Evolutionary conservation across 495 filamentous ascomycete genomes (phyloP), one percentile per base, ranked within the genome.

Genomic region (Tuber brumale): DNA sequence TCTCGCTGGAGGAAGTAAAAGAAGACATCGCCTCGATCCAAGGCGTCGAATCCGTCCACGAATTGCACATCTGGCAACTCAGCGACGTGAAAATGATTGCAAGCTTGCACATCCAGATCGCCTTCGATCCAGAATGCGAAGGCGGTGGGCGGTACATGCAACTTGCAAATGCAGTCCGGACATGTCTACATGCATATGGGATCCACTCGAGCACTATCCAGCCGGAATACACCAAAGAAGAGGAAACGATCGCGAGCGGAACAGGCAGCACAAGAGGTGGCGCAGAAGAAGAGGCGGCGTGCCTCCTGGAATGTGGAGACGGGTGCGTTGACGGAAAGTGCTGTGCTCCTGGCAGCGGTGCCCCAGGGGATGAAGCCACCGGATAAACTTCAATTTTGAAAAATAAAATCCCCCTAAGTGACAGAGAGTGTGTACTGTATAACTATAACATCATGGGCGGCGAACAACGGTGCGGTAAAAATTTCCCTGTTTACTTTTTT

Each of bases 201-300:
- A 97, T 99, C 77, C 95, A 98, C 85, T 95, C 92, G n/a, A 94
- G 93, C 6, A 99, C 95, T 12, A 97, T 99, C 77, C 95, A 99
- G 85, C 96, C 96, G 3, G 95, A 99, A 83, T 99, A 80, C 95
- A 83, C 92, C 91, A 77, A 86, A 87, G 69, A 80, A 83, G 75
- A 81, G 80, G 61, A 73, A 82, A 74, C 84, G 83, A 75, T 84
- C 79, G 74, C 51, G 4, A 71, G 77, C 7, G 69, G 75, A 81
- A 42, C 72, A 2, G 81, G 80, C 31, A 74, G 71, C 1, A 80
- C 80, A 8, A 84, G 82, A 74, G 80, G 76, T 89, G 82, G 84
- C 42, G 87, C 84, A 69, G 86, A 77, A 39, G 87, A 89, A 43
- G 84, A 87, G 5, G 87, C 90, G 61, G 86, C 88, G 3, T 98